A percentile compares a stretch with the other conserved stretches of the same genome.
Conservation (phyloP, 768 basidiomycete species). For the Mycena capillaripes region DNA sequence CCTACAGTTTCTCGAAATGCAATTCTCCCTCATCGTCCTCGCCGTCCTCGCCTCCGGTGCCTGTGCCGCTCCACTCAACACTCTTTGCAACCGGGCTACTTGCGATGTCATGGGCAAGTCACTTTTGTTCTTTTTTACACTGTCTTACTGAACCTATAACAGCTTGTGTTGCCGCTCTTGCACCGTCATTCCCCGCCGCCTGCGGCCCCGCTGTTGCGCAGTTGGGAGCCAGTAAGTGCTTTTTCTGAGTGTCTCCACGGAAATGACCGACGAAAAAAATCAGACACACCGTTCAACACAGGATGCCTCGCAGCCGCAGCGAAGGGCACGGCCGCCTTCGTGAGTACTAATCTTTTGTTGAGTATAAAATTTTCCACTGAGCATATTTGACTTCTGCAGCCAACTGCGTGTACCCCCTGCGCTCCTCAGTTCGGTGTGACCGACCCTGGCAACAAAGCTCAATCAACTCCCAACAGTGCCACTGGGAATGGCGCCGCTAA, state of each 20-base stretch:
- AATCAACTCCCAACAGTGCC: not conserved
- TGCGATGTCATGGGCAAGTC: not conserved
- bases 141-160: not conserved
- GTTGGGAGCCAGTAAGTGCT: slow-evolving; percentile 5
- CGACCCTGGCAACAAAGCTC: not conserved
- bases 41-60: too few relatives aligned
- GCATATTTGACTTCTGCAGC: not conserved
- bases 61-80: too few relatives aligned
- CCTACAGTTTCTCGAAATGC: too few relatives aligned
- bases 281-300: slow-evolving; percentile 10
- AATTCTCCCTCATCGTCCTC: too few relatives aligned
- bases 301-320: slow-evolving; percentile 4
- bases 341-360: not conserved
- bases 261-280: slow-evolving; percentile 1
- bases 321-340: slow-evolving; percentile 1
- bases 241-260: not conserved
- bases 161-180: not conserved
- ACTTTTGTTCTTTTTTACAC: not conserved
- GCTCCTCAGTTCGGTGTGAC: too few relatives aligned
- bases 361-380: not conserved
- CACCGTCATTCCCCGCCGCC: not conserved
- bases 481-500: not conserved
- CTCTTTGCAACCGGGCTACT: not conserved
- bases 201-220: not conserved
- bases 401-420: not conserved